Evolutionary conservation across 1,139 yeast genomes (phyloP).

Genomic region (Geotrichum cucujoidarum): DNA sequence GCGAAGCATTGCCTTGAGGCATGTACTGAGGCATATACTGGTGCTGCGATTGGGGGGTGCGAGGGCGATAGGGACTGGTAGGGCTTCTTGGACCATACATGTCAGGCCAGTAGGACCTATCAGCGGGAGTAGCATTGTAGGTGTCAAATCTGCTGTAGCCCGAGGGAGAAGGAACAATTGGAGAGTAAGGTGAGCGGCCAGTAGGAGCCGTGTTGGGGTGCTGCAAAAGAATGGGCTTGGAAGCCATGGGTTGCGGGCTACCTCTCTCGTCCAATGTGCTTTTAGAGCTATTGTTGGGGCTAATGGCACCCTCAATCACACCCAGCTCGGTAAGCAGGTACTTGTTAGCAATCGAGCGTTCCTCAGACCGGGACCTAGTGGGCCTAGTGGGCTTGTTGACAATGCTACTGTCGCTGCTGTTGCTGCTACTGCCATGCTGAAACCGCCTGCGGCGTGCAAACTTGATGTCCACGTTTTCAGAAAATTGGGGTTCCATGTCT

Average conservation of each 20-base stretch:
- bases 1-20: too few species aligned
- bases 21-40: too few species aligned
- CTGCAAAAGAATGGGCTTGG: too few species aligned
- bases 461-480: neutral
- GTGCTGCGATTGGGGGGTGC: too few species aligned
- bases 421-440: too few species aligned
- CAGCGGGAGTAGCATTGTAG: neutral
- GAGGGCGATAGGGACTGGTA: too few species aligned
- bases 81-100: too few species aligned
- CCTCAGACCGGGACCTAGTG: too few species aligned
- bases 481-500: neutral
- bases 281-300: neutral
- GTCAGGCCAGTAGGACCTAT: neutral
- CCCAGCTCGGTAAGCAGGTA: constrained; percentile 9
- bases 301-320: constrained; percentile 1
- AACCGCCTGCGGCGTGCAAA: neutral
- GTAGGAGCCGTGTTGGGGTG: neutral
- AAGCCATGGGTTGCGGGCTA: too few species aligned
- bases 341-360: constrained; percentile 12
- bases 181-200: neutral
- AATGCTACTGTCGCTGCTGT: neutral
- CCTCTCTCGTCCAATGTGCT: too few species aligned
- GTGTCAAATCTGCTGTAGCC: neutral
- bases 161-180: neutral
- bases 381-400: neutral